Evolutionary conservation across 2,329 filamentous ascomycete genomes (phyloP).

Genomic region (Epicoccum nigrum): DNA sequence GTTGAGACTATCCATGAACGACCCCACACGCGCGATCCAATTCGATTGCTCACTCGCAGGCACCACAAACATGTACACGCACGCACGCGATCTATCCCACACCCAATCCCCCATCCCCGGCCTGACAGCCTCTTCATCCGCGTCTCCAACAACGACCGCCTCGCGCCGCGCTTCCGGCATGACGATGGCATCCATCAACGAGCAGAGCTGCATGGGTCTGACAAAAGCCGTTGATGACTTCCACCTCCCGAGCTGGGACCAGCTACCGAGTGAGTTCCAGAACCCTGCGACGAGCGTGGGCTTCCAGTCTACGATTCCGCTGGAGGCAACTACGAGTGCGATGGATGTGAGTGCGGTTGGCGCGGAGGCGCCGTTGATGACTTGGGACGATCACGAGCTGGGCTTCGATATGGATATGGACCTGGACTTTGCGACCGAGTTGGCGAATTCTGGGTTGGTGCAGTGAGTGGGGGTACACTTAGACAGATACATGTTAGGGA

Average conservation of each 20-base stretch:
- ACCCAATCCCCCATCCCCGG: conserved; percentile 25
- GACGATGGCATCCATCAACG: conserved; percentile 27
- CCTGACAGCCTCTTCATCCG: conserved; percentile 24
- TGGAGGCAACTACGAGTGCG: conserved; percentile 17
- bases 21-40: conserved; percentile 23
- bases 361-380: conserved; percentile 14
- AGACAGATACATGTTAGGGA: too few relatives aligned
- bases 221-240: conserved; percentile 22
- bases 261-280: conserved; percentile 32
- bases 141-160: conserved; percentile 23
- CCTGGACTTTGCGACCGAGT: conserved; percentile 22
- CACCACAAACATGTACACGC: conserved; percentile 20
- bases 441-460: conserved; percentile 10
- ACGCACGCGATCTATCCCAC: conserved; percentile 21
- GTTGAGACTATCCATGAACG: conserved; percentile 13
- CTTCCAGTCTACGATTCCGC: conserved; percentile 22
- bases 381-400: conserved; percentile 41
- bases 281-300: conserved; percentile 31
- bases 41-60: conserved; percentile 40
- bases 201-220: conserved; percentile 22
- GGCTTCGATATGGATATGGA: conserved; percentile 44
- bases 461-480: neutral
- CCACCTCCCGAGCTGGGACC: conserved; percentile 37
- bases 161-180: conserved; percentile 20
- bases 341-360: conserved; percentile 8